These are phyloP conservation scores for Phylloporus sp. DNA, from an alignment of 768 basidiomycete species.

Conservation along the genomic window DNA sequence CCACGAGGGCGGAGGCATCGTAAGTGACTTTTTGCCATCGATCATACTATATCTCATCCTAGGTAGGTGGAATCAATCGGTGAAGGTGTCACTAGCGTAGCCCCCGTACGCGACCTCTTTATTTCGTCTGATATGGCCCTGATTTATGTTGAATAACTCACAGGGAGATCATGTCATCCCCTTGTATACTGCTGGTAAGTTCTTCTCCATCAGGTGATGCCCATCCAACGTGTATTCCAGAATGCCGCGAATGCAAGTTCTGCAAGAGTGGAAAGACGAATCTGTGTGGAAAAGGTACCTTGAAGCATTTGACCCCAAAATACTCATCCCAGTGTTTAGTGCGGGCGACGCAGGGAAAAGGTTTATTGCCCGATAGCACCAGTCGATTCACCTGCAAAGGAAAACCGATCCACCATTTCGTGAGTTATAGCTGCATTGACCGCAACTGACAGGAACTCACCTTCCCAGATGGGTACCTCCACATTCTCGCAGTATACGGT, in stretches of 20 bases:
- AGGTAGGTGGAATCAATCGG: conserved; percentile 93
- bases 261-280: conserved; percentile 99
- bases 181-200: conserved; percentile 86
- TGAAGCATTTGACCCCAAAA: background rate
- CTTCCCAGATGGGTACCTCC: conserved; percentile 88
- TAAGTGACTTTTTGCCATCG: conserved; percentile 35
- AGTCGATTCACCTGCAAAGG: conserved; percentile 89
- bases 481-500: conserved; percentile 99
- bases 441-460: background rate
- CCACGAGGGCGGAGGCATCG: conserved; percentile 91
- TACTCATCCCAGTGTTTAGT: conserved; percentile 42
- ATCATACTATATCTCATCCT: background rate
- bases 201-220: background rate
- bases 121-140: background rate
- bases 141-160: background rate
- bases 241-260: conserved; percentile 97
- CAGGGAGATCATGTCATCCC: conserved; percentile 97
- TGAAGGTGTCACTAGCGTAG: conserved; percentile 83
- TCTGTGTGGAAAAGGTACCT: conserved; percentile 85
- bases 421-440: conserved; percentile 37
- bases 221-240: conserved; percentile 34
- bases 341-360: conserved; percentile 89
- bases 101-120: conserved; percentile 38
- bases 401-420: conserved; percentile 86
- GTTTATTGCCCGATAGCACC: conserved; percentile 89